Base-by-base conservation (phyloP, 192 early-diverging fungal species). In the Piromyces finnis region DNA sequence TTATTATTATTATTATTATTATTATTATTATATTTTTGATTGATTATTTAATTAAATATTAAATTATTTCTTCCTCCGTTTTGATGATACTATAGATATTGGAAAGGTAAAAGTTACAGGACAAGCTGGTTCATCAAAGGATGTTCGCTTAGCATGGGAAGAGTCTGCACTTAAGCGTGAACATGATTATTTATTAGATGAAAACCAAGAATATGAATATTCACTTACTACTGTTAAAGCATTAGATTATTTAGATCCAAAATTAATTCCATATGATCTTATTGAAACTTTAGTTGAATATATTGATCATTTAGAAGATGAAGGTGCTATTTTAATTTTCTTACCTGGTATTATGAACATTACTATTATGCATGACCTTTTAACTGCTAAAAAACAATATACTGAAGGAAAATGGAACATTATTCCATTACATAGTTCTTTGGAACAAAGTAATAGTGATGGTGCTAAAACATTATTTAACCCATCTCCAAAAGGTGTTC, bases 291-390 rank as follows among this genome's bases (percentile, higher is more conserved):
- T 51, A 22, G 41, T 51, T 0, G 41, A 51, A 51, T 51, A 5
- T 51, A 51, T 51, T 51, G 41, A 51, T 51, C 17, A 51, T 22
- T 17, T 78, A 30, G 59, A 30, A 82, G 16, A 79, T 35, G 84
- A 15, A 17, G 94, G 94, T 9, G 90, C 93, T 0, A 91, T 95
- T 17, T 82, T 96, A 13, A 86, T 95, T 30, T 95, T 96, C 84
- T 85, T 84, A 80, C 87, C 89, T 37, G 88, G 92, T 82, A 90
- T 91, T 89, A 85, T 86, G 28, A 93, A 94, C 80, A 95, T 95
- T 77, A 87, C 90, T 32, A 85, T 86, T 28, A 51, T 51, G 41
- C 41, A 51, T 51, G 41, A 51, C 22, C 41, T 51, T 22, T 51
- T 51, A 51, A 51, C 87, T 37, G 85, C 85, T 0, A 2, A 91